These are phyloP conservation scores for Patellifolia procumbens DNA, from an alignment of 179 eudicot species.

Conservation along the genomic window DNA sequence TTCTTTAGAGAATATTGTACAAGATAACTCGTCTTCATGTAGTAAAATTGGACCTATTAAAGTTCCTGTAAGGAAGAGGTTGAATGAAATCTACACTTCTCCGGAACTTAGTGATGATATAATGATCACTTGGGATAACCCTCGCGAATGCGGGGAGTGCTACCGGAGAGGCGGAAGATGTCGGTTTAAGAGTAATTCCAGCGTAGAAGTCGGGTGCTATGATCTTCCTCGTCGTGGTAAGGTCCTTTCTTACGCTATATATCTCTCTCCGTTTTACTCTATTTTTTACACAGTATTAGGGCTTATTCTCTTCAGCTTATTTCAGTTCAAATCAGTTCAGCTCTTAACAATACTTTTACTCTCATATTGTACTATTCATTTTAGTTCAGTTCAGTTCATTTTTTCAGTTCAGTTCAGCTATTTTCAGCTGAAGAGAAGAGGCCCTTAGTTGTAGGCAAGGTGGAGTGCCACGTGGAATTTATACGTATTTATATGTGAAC, in stretches of 20 bases:
- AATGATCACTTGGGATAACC: slow-evolving; percentile 21
- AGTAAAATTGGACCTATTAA: background rate
- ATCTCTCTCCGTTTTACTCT: too few species aligned
- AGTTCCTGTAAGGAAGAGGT: slow-evolving; percentile 6
- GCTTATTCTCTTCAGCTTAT: too few species aligned
- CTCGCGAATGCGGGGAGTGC: slow-evolving; percentile 21
- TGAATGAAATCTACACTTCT: background rate
- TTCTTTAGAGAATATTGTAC: background rate
- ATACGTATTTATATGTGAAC: too few species aligned
- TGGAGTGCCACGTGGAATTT: too few species aligned
- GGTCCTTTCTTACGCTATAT: background rate
- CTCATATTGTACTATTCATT: too few species aligned
- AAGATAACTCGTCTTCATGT: slow-evolving; percentile 5
- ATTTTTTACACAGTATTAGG: too few species aligned
- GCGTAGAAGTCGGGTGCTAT: slow-evolving; percentile 21
- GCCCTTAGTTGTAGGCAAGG: too few species aligned
- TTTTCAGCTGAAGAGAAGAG: too few species aligned
- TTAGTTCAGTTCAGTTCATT: too few species aligned
- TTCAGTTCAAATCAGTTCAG: too few species aligned
- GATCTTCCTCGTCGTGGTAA: slow-evolving; percentile 26
- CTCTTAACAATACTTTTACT: too few species aligned
- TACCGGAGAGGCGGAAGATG: slow-evolving; percentile 19
- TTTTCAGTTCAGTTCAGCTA: too few species aligned
- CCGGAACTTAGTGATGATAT: slow-evolving; percentile 13
- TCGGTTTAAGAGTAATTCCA: slow-evolving; percentile 16